Percentiles rank a stretch among this genome's conserved stretches.
These are phyloP conservation scores for Aspergillus sp. DNA, from an alignment of 2,329 filamentous ascomycete genomes.

Conservation along the genomic window DNA sequence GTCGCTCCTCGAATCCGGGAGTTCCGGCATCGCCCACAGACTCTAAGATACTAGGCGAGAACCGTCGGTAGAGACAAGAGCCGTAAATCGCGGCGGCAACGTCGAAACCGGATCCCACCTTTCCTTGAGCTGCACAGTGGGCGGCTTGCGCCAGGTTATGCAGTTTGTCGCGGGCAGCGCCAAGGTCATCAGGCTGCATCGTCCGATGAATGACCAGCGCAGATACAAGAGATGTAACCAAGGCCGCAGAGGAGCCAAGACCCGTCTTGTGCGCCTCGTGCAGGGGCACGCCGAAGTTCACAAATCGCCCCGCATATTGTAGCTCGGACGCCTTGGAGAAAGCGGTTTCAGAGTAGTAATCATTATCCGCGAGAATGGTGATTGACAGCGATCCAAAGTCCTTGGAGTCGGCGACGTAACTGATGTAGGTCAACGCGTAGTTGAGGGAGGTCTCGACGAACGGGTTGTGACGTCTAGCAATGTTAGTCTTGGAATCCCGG, in stretches of 20 bases:
- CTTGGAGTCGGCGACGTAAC: constrained; percentile 50
- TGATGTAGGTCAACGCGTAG: constrained; percentile 81
- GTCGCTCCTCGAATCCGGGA: constrained; percentile 63
- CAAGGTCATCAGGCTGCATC: constrained; percentile 43
- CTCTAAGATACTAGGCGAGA: constrained; percentile 74
- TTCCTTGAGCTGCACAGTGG: constrained; percentile 94
- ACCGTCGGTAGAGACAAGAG: constrained; percentile 87
- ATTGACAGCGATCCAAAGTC: constrained; percentile 68
- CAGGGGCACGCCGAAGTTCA: constrained; percentile 73
- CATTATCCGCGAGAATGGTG: constrained; percentile 89
- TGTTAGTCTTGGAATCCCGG: constrained; percentile 2
- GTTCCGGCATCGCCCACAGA: constrained; percentile 65
- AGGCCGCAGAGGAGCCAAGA: constrained; percentile 87
- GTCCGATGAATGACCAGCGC: constrained; percentile 46
- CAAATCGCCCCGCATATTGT: constrained; percentile 57
- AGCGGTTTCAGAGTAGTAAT: constrained; percentile 83
- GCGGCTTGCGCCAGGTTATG: constrained; percentile 94
- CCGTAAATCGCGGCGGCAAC: constrained; percentile 91
- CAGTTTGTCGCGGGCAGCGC: constrained; percentile 59
- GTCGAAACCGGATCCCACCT: constrained; percentile 94
- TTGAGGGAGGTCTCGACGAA: constrained; percentile 91
- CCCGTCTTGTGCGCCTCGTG: constrained; percentile 88
- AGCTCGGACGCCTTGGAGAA: constrained; percentile 34
- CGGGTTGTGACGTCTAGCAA: constrained; percentile 63
- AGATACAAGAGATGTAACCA: constrained; percentile 79